phyloP scores from a whole-genome alignment of 139 green algal genomes.

The Zygnema cylindricum region DNA sequence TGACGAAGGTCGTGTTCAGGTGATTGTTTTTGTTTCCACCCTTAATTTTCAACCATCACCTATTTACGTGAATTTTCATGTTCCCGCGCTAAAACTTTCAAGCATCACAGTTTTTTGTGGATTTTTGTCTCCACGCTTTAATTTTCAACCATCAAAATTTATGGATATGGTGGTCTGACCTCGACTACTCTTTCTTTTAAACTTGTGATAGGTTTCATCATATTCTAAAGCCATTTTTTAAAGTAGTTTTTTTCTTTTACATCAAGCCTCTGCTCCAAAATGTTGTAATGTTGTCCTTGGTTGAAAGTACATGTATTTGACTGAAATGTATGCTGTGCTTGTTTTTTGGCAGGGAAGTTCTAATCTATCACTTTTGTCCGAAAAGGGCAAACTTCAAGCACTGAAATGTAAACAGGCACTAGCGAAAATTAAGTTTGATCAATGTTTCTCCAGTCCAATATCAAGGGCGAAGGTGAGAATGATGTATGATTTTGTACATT shows the following conservation, averaged over 20 bases:
- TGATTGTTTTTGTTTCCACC: no score
- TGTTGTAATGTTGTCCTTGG: no score
- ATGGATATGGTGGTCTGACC: slow-evolving; percentile 24
- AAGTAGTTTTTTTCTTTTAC: no score
- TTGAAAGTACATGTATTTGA: no score
- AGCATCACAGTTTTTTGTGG: not conserved
- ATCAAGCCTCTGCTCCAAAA: no score
- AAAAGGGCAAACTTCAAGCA: slow-evolving; percentile 68
- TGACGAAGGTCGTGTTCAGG: slow-evolving; percentile 71
- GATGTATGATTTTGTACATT: no score
- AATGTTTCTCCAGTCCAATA: slow-evolving; percentile 72
- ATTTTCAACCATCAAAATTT: not conserved
- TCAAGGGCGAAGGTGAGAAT: slow-evolving; percentile 61
- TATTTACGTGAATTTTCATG: not conserved
- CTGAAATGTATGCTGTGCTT: no score
- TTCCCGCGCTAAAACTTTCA: not conserved
- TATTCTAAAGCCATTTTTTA: no score
- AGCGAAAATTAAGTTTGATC: slow-evolving; percentile 68
- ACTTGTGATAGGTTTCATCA: no score
- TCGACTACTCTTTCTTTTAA: no score
- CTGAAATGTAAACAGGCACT: slow-evolving; percentile 63
- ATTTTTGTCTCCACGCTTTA: slow-evolving; percentile 8
- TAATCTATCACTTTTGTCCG: slow-evolving; percentile 69
- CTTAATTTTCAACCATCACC: not conserved
- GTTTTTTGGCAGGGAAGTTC: slow-evolving; percentile 68